Evolutionary conservation across 75 land plant species (phyloP), one percentile per base, ranked within the genome.

Genomic region (Pseudotsuga menziesii): DNA sequence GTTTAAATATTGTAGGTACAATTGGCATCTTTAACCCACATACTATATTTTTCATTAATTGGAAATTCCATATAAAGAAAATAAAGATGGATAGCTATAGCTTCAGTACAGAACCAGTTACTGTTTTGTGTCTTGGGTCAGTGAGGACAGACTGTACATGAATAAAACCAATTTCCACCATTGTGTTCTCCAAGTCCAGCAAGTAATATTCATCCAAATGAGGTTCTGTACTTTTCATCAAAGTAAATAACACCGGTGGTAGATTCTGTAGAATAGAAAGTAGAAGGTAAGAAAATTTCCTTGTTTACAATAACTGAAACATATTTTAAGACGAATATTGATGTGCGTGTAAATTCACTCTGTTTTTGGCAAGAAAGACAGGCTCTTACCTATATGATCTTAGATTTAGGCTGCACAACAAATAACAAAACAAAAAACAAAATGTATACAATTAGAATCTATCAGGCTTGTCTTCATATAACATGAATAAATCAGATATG

Each of bases 171-270:
- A 70, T 82, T 59, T 86, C 87, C 72, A 76, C 73, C 90, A 95
- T 81, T 63, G 80, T 77, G 61, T 71, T 80, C 77, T 93, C 96
- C 70, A 95, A 82, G 80, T 95, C 90, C 56, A 89, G 60, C 5
- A 82, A 62, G 78, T 88, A 95, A 77, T 93, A 95, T 78, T 95
- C 98, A 77, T 95, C 96, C 71, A 93, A 77, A 87, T 89, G 87
- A 61, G 96, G 98, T 62, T 95, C 98, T 3, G 98, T 93, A 75
- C 89, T 85, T 82, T 91, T 95, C 93, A 91, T 83, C 70, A 95
- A 74, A 22, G 98, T 93, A 75, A 93, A 95, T 52, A 93, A 14
- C 29, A 80, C 89, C 23, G 92, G 91, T 19, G 92, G 80, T 72
- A 91, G 62, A 64, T 84, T 82, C 91, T 91, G 75, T 48, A 77